Evolutionary conservation across 768 basidiomycete species (phyloP).

Genomic region (Trametes cingulata): DNA sequence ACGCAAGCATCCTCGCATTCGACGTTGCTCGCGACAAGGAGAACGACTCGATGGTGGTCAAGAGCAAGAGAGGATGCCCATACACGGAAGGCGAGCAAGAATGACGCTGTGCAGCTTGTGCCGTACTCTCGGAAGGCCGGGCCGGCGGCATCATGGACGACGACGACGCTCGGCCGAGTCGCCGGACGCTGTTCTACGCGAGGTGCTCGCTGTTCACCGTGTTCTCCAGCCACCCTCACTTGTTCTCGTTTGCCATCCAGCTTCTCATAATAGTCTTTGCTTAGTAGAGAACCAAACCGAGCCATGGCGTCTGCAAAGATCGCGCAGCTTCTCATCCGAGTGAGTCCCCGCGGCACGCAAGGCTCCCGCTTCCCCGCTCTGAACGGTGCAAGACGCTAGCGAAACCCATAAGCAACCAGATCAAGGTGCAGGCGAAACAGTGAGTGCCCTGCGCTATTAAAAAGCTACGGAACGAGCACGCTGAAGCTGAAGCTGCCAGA

Average conservation of each 20-base stretch:
- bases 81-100: neutral
- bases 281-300: neutral
- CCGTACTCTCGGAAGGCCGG: neutral
- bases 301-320: constrained; percentile 74
- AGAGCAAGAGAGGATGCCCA: neutral
- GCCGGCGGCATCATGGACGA: constrained; percentile 10
- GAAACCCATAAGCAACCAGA: constrained; percentile 71
- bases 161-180: constrained; percentile 12
- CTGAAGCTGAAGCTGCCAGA: constrained; percentile 35
- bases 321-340: constrained; percentile 72
- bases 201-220: neutral
- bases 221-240: neutral
- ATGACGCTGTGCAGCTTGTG: neutral
- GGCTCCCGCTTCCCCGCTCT: constrained; percentile 6
- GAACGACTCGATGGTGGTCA: neutral
- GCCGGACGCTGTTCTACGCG: neutral
- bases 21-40: no score
- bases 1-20: no score
- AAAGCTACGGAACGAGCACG: neutral
- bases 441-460: no score
- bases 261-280: neutral
- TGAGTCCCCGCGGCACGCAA: constrained; percentile 37
- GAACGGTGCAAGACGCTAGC: constrained; percentile 64
- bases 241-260: neutral
- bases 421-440: constrained; percentile 76